phyloP scores from a whole-genome alignment of 139 green algal species.

The Coelastrella sp. region DNA sequence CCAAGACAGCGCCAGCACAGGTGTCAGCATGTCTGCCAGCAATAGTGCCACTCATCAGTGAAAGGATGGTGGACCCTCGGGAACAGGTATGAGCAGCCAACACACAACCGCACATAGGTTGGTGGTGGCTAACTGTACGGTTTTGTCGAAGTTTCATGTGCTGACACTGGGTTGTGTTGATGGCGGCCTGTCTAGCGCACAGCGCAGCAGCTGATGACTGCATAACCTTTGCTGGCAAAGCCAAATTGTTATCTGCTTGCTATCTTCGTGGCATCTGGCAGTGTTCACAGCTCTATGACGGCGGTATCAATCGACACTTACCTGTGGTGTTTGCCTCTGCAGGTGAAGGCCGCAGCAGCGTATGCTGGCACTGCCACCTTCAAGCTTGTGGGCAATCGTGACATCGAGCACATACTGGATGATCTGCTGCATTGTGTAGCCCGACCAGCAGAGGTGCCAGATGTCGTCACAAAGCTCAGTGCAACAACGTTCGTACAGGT shows the following conservation, averaged over 20 bases:
- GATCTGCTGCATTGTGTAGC: constrained; percentile 86
- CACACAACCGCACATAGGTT: no score
- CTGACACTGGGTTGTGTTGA: no score
- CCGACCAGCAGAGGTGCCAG: constrained; percentile 73
- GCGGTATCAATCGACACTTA: neutral
- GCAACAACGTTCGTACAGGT: constrained; percentile 93
- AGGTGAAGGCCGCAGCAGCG: constrained; percentile 71
- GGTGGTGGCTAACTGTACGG: no score
- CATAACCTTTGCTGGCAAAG: no score
- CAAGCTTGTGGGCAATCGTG: constrained; percentile 85
- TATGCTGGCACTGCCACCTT: constrained; percentile 61
- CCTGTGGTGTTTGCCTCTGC: neutral
- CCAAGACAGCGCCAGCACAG: constrained; percentile 51
- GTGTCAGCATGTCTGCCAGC: constrained; percentile 74
- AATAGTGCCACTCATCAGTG: constrained; percentile 73
- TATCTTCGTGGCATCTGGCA: no score
- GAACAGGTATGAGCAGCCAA: constrained; percentile 48
- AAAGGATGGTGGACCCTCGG: constrained; percentile 60
- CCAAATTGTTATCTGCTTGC: no score
- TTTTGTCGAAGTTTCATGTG: no score
- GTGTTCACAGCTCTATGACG: no score
- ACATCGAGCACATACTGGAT: constrained; percentile 91
- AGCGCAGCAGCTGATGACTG: no score
- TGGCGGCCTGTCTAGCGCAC: no score
- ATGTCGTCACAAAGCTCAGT: constrained; percentile 90